phyloP scores from a whole-genome alignment of 768 basidiomycete species.

The Mycena latifolia region DNA sequence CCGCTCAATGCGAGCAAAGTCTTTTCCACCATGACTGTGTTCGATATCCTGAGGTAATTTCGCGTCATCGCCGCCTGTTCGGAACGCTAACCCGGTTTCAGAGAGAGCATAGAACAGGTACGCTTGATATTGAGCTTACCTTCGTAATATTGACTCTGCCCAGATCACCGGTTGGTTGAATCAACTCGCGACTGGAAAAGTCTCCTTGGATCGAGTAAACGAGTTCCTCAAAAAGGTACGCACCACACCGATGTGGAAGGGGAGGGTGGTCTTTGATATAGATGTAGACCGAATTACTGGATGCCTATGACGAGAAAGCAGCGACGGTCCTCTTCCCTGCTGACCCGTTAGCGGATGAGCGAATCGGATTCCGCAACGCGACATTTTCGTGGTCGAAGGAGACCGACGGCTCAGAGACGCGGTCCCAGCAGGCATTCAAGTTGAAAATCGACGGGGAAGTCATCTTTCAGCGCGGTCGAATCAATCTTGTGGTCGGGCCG shows the following conservation, averaged over 20 bases:
- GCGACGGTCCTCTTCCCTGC: constrained; percentile 39
- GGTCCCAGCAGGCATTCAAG: constrained; percentile 59
- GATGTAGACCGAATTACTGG: constrained; percentile 55
- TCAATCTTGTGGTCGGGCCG: constrained; percentile 72
- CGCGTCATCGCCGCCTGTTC: constrained; percentile 41
- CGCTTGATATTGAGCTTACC: constrained; percentile 50
- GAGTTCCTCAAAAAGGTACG: constrained; percentile 54
- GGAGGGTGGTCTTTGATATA: constrained; percentile 55
- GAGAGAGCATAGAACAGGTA: constrained; percentile 7
- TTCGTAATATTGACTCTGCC: constrained; percentile 24
- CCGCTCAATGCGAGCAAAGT: constrained; percentile 55
- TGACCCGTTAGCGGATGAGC: constrained; percentile 39
- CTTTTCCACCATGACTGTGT: constrained; percentile 68
- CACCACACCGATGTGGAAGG: constrained; percentile 55
- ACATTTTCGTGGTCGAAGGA: constrained; percentile 66
- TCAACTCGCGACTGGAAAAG: constrained; percentile 56
- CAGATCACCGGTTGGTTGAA: not conserved
- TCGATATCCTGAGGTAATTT: constrained; percentile 64
- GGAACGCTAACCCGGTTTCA: not conserved
- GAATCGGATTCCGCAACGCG: constrained; percentile 65
- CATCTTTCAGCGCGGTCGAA: constrained; percentile 61
- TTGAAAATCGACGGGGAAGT: constrained; percentile 62
- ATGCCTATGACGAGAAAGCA: constrained; percentile 36
- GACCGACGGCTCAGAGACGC: constrained; percentile 39
- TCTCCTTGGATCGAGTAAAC: constrained; percentile 70